Conservation (phyloP, 176 grass and related monocot species). For the Echinochloa phyllopogon region DNA sequence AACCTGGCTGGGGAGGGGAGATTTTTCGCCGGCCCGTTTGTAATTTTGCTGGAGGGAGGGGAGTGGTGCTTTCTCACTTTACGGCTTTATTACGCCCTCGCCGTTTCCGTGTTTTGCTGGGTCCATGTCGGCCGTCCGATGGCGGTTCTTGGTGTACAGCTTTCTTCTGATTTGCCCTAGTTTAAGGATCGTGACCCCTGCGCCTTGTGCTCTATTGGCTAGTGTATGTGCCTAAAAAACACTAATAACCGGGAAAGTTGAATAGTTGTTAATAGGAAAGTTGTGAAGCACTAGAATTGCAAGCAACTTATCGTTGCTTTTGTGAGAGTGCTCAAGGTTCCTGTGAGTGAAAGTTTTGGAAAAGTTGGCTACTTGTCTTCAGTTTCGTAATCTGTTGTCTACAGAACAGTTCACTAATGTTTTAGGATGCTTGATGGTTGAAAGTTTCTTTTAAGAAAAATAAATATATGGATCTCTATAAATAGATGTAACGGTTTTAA, state of each 20-base stretch:
- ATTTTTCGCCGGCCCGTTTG: constrained; percentile 5
- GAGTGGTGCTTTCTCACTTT: not conserved
- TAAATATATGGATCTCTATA: not conserved
- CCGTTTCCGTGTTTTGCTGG: constrained; percentile 38
- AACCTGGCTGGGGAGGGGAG: not conserved
- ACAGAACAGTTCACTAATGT: not conserved
- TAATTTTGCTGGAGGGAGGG: not conserved
- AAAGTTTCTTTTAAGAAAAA: not conserved
- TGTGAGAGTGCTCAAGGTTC: not conserved
- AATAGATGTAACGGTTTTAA: no score
- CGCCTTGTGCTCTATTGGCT: not conserved
- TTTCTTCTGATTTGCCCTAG: not conserved
- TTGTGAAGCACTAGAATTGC: not conserved
- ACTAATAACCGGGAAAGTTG: not conserved
- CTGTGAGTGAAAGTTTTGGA: not conserved
- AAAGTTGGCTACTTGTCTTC: not conserved
- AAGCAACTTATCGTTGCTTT: not conserved
- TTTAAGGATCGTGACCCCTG: not conserved
- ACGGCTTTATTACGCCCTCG: constrained; percentile 13
- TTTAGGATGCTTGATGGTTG: not conserved
- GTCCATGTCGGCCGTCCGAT: constrained; percentile 5
- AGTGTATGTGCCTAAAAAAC: not conserved
- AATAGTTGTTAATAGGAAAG: not conserved
- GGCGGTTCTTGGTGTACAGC: not conserved
- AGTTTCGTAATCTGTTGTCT: not conserved